Base-by-base conservation (phyloP, 2,329 filamentous ascomycete genomes). In the Alternaria incomplexa region DNA sequence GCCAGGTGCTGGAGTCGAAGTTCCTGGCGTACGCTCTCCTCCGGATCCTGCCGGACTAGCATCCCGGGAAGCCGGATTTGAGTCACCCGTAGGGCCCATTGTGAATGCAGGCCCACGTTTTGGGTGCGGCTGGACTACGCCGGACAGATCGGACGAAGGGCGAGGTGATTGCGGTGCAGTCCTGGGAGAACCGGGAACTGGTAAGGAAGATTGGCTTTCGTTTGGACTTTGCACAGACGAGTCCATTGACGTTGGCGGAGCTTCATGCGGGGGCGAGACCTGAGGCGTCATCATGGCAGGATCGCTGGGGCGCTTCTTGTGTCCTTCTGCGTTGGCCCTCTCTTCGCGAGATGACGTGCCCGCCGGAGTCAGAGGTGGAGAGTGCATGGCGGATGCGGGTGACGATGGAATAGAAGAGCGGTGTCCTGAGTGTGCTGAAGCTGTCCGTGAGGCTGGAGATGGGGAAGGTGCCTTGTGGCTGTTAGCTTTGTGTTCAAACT, bases 351-450 rank as follows among this genome's bases (percentile, higher is more conserved):
- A 88, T 67, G 85, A 83, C 46, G 93, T 95, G 55, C 90, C 93
- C 58, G 93, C 90, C 17, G 95, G 95, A 12, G 94, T 97, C 56
- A 98, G 86, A 45, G 93, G 93, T 68, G 95, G 95, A 11, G 94
- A 97, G 71, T 95, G 91, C 82, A 96, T 87, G 61, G 91, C 88
- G 62, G 90, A 88, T 47, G 87, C 83, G 64, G 87, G 86, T 63
- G 92, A 90, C 67, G 90, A 91, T 44, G 88, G 83, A 76, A 87
- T 85, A 70, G 85, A 87, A 17, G 70, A 58, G 44, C 71, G 74
- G 58, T 76, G 75, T 50, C 62, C 64, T 62, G 84, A 89, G 66
- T 90, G 89, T 81, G 71, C 70, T 36, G 81, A 82, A 7, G 76
- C 70, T 54, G 82, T 80, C 88, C 78, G 81, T 30, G 80, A 80